Evolutionary conservation across 257 asterid genomes (phyloP), one percentile per base, ranked within the genome.

Genomic region (Salvia rosmarinus): DNA sequence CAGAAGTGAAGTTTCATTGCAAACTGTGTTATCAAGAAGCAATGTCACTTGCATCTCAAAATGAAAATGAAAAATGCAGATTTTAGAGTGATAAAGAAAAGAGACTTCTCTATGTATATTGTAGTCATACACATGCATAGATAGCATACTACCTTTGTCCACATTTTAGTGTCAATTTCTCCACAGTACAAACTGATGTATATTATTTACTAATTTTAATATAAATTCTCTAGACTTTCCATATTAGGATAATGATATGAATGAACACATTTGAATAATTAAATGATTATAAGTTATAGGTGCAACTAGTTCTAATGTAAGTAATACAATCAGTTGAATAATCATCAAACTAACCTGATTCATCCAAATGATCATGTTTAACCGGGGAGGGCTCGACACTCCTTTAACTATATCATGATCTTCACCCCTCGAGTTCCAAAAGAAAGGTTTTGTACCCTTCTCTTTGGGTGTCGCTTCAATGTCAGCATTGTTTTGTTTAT

Each of bases 401-500:
- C 71, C 86, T 77, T 77, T 87, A 64, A 82, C 77, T 67, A 71
- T 79, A 37, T 64, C 54, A 69, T 49, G 78, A 54, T 79, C 85
- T 71, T 79, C 86, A 52, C 64, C 66, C 52, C 79, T 67, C 9
- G 71, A 75, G 50, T 73, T 81, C 86, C 82, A 79, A 68, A 84
- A 75, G 35, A 56, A 63, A 63, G 84, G 81, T 75, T 77, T 87
- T 5, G 75, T 77, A 1, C 86, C 89, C 77, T 85, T 88, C 74
- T 88, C 93, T 47, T 80, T 83, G 1, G 88, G 85, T 16, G 88
- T 86, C 60, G 75, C 76, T 77, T 82, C 90, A 50, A 61, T 49
- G 60, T 74, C 32, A 47, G 80, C 72, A 69, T 78, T 78, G 70
- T 70, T 64, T 57, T 70, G 81, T 52, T 58, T 61, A 55, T 82